Percentiles rank a stretch among this genome's conserved stretches.
Conservation (phyloP, 129 eudicot species). For the Flaveria brownii region DNA sequence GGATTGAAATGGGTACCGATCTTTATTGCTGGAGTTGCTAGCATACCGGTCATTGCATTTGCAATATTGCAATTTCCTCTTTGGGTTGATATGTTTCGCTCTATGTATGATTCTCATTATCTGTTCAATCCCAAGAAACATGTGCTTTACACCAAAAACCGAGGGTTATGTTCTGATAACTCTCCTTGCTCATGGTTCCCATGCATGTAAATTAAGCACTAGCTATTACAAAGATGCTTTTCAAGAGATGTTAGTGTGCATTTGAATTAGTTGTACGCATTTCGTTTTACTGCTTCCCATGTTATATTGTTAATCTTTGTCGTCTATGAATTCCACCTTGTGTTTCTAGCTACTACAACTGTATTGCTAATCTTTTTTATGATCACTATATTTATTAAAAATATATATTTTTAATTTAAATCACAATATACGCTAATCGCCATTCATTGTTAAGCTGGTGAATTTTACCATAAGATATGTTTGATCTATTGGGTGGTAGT, state of each 20-base stretch:
- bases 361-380: too few species aligned
- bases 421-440: too few species aligned
- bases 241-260: neutral
- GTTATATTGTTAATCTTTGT: too few species aligned
- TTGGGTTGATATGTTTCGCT: slow-evolving; percentile 21
- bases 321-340: too few species aligned
- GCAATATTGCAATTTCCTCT: slow-evolving; percentile 19
- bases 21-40: slow-evolving; percentile 7
- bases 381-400: too few species aligned
- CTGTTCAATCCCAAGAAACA: slow-evolving; percentile 18
- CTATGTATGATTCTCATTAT: slow-evolving; percentile 14
- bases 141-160: slow-evolving; percentile 4
- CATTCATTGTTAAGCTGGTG: too few species aligned
- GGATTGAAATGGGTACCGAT: slow-evolving; percentile 25
- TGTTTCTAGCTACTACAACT: too few species aligned
- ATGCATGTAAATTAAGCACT: neutral
- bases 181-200: neutral
- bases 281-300: neutral
- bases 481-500: too few species aligned
- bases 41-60: slow-evolving; percentile 7
- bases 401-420: too few species aligned
- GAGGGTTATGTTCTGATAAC: neutral
- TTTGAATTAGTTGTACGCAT: neutral
- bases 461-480: too few species aligned
- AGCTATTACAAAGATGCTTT: neutral